Evolutionary conservation across 2,329 filamentous ascomycete genomes (phyloP), one percentile per base, ranked within the genome.

Genomic region (Cordyceps cicadae): DNA sequence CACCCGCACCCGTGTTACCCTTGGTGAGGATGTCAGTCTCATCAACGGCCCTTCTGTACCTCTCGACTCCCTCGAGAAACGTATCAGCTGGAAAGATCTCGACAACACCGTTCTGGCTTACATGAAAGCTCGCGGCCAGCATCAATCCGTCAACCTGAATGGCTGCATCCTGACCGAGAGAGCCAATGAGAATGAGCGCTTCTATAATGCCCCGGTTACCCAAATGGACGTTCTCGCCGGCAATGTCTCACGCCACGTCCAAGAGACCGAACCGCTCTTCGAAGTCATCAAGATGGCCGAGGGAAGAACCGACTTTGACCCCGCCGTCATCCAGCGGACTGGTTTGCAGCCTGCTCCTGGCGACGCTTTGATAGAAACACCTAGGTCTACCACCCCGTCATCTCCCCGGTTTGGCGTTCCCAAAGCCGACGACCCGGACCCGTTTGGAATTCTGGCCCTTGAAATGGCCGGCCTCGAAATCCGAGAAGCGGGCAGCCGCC

Each of bases 391-490:
- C 4, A 71, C 67, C 5, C 67, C 72, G 62, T 69, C 62, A 66
- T 72, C 70, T 60, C 80, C 70, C 53, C 76, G 77, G 2, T 96
- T 97, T 74, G 92, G 92, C 2, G 79, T 96, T 17, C 92, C 91
- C 0, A 86, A 87, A 64, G 75, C 78, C 3, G 85, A 92, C 59
- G 93, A 97, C 67, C 92, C 92, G 0, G 93, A 97, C 71, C 93
- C 93, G 0, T 97, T 90, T 69, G 93, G 93, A 26, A 89, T 97
- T 29, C 82, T 92, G 64, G 92, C 93, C 8, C 76, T 97, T n/a
- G 91, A 96, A 70, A 87, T 91, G 77, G 89, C 92, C 63, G 93
- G 93, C 2, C 77, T 97, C 60, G 90, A 93, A 67, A 94, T 97
- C 65, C 84, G 89, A 57, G 92, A 97, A 75, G 92, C 92, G n/a